Conservation (phyloP, 805 yeast species). For the Wickerhamomyces bisporus region DNA sequence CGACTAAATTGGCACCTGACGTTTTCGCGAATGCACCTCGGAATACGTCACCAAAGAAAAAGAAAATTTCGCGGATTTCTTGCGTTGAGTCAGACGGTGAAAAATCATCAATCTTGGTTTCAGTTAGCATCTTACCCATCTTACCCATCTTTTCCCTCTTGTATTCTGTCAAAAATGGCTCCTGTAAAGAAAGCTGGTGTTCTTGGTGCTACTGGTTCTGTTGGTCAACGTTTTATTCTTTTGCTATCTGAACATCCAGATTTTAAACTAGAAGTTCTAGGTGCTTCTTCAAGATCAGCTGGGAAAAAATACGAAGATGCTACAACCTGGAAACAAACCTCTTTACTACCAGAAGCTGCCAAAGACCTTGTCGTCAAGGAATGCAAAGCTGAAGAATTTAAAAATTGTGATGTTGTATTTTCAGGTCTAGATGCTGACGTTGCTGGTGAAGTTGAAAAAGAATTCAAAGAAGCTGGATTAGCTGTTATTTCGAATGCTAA, state of each 20-base stretch:
- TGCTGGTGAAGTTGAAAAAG: constrained; percentile 90
- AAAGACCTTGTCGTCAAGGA: constrained; percentile 62
- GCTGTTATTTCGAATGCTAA: constrained; percentile 92
- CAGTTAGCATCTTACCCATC: too few species aligned
- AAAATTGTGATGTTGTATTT: constrained; percentile 89
- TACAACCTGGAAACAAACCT: constrained; percentile 91
- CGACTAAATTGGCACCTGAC: not conserved
- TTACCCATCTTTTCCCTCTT: not conserved
- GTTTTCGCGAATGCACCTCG: not conserved
- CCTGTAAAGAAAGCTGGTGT: constrained; percentile 62
- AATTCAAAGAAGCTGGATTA: constrained; percentile 73
- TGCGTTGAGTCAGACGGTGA: not conserved
- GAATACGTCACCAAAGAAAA: not conserved
- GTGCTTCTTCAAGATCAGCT: constrained; percentile 92
- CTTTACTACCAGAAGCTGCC: constrained; percentile 66
- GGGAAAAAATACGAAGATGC: constrained; percentile 85
- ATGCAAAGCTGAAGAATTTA: constrained; percentile 72
- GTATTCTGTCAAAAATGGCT: constrained; percentile 20
- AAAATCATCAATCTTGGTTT: too few species aligned
- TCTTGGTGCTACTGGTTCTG: constrained; percentile 96
- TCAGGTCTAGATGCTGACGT: constrained; percentile 90
- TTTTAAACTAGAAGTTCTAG: constrained; percentile 76
- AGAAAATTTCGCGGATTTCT: not conserved
- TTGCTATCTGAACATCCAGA: constrained; percentile 84
- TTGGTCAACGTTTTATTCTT: constrained; percentile 92